Base-by-base conservation (phyloP, 2,329 filamentous ascomycete genomes). In the Trematosphaeria pertusa region DNA sequence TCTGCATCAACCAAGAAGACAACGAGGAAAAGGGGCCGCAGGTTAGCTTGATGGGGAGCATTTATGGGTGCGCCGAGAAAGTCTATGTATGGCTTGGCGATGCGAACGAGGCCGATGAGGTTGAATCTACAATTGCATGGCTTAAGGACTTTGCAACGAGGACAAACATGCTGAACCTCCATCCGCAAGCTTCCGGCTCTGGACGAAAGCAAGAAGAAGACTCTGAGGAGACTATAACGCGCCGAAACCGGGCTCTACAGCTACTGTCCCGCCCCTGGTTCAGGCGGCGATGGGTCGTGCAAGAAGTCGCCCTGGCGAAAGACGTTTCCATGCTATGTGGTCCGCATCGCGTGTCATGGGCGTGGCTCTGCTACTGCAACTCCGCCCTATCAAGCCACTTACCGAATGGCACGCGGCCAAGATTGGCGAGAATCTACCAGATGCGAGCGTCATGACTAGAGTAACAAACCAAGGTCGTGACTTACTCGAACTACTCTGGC, bases 1-100 rank as follows among this genome's bases (percentile, higher is more conserved):
- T 48, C n/a, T 48, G 45, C 28, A 48, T 48, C 17, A 48, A 48
- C 36, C 48, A 51, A 35, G 11, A 24, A 8, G 33, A 43, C 9
- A 4, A 9, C 2, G 4, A 11, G 1, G 43, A 39, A 24, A 36
- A 37, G 17, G 14, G 12, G 6, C 15, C 39, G 9, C 48, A 52
- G 19, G 26, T 52, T n/a, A 18, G 3, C 24, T 24, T 48, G 10
- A 44, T 52, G 44, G 31, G 31, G 11, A 12, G 3, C 10, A 42
- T 47, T 32, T 46, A 46, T 17, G 11, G 12, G 2, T 17, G 20
- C 10, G 43, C 43, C 3, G 17, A 22, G 14, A 40, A 15, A 12
- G 44, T 47, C 22, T 10, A 28, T 8, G 26, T 41, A 8, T 47
- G 37, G 44, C 32, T 47, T 8, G 33, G 41, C 14, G 14, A 35